Percentiles rank a stretch among this genome's conserved stretches.
Conservation (phyloP, 371 early-diverging fungal species). For the Neoconidiobolus thromboides region DNA sequence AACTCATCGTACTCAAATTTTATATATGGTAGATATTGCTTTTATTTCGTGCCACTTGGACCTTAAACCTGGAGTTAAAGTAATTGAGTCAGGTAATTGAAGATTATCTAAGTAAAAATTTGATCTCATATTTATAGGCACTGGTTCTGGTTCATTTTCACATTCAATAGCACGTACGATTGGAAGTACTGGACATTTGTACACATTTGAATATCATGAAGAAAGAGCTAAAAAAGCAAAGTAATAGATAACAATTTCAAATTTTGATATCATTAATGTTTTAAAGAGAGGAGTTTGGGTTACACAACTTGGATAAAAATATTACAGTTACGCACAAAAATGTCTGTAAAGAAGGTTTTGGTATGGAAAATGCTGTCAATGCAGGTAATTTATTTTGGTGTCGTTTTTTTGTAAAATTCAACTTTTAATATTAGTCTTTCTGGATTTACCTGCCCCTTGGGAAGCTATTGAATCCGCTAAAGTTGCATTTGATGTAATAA, state of each 20-base stretch:
- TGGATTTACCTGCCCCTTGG: slow-evolving; percentile 95
- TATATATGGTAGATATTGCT: slow-evolving; percentile 84
- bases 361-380: slow-evolving; percentile 40
- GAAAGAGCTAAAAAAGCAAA: slow-evolving; percentile 46
- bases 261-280: not conserved
- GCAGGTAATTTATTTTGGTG: slow-evolving; percentile 25
- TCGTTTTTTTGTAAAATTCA: not conserved
- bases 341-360: slow-evolving; percentile 84
- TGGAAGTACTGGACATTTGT: slow-evolving; percentile 68
- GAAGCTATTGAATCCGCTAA: slow-evolving; percentile 72
- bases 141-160: slow-evolving; percentile 90
- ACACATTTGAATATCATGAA: slow-evolving; percentile 87
- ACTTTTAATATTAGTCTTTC: slow-evolving; percentile 38
- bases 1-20: slow-evolving; percentile 91
- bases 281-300: slow-evolving; percentile 43
- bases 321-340: slow-evolving; percentile 60
- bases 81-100: slow-evolving; percentile 68
- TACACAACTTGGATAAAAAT: slow-evolving; percentile 40
- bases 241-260: slow-evolving; percentile 3
- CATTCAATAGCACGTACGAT: slow-evolving; percentile 80
- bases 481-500: slow-evolving; percentile 38
- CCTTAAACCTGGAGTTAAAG: slow-evolving; percentile 60
- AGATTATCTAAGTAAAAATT: not conserved
- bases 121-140: slow-evolving; percentile 26
- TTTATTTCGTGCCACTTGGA: slow-evolving; percentile 62